phyloP scores from a whole-genome alignment of 225 moss, liverwort and hornwort genomes.

The Pseudisothecium myosuroides region DNA sequence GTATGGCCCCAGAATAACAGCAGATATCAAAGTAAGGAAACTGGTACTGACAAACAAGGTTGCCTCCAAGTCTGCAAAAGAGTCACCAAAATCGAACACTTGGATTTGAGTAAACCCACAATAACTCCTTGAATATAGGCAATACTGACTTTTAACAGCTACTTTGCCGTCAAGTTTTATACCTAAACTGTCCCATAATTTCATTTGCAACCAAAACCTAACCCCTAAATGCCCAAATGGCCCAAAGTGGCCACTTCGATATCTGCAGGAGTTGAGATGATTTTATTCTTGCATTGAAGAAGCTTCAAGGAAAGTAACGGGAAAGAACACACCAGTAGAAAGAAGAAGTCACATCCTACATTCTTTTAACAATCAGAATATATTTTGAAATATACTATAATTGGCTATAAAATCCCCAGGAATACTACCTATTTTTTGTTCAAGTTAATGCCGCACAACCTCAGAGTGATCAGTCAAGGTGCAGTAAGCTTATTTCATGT shows the following conservation, averaged over 20 bases:
- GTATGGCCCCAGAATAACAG: not conserved
- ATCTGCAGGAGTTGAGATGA: not conserved
- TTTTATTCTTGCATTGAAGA: not conserved
- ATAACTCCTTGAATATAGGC: not conserved
- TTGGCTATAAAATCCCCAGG: not conserved
- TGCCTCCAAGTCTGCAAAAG: constrained; percentile 17
- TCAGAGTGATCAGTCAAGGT: not conserved
- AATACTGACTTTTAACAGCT: not conserved
- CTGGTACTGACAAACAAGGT: constrained; percentile 9
- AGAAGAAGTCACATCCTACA: not conserved
- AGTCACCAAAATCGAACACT: not conserved
- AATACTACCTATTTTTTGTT: too few relatives aligned
- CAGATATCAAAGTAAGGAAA: not conserved
- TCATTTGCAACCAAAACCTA: not conserved
- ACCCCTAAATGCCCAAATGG: not conserved
- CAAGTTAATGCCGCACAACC: not conserved
- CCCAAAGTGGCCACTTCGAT: not conserved
- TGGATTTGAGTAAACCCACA: not conserved
- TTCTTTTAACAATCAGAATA: not conserved
- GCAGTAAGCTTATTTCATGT: not conserved
- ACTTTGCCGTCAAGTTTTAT: not conserved
- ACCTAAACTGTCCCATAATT: not conserved
- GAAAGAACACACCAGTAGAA: not conserved
- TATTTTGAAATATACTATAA: not conserved
- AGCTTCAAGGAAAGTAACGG: not conserved